Base-by-base conservation (phyloP, 2,329 filamentous ascomycete species). In the Alternaria arbusti region DNA sequence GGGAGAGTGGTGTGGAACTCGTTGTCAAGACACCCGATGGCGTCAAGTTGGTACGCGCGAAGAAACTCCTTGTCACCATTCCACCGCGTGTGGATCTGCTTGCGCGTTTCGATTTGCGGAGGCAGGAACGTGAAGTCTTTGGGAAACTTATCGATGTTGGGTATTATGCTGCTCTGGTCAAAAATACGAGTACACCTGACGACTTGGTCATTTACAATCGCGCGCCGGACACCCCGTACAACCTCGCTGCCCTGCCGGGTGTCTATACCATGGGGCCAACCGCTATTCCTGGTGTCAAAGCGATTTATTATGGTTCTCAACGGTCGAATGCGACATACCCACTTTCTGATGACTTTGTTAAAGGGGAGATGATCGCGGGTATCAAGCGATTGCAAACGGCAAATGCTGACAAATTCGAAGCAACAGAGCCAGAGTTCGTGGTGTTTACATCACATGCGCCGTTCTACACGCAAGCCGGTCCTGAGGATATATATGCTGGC, bases 1-100 rank as follows among this genome's bases (percentile, higher is more conserved):
- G 22, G 17, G 10, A 52, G 2, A 12, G 22, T 4, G 40, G 49
- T 6, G 59, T 58, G 22, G 17, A 54, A 10, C 30, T 63, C 36
- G 36, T 59, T 7, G 66, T 72, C 20, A 11, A 63, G 6, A 75
- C 73, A 1, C 63, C 73, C 1, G 22, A 44, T 4, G 71, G 72
- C 15, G 10, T 7, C 9, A 73, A 72, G 51, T 64, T 70, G 59
- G 71, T 85, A 46, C 61, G 73, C 47, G 81, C 81, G 4, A 78
- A 78, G 36, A 80, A 82, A 55, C 67, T 86, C 2, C 64, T 86
- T 11, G 73, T 82, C 17, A 72, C 82, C n/a, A 78, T 82, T 9
- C 83, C 83, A 0, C 83, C 81, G 3, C 75, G 73, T 28, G 47
- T 80, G 5, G 65, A 77, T 0, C 79, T 77, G 52, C 72, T 85